Base-by-base conservation (phyloP, 768 basidiomycete species). In the Boletus subparvulus region DNA sequence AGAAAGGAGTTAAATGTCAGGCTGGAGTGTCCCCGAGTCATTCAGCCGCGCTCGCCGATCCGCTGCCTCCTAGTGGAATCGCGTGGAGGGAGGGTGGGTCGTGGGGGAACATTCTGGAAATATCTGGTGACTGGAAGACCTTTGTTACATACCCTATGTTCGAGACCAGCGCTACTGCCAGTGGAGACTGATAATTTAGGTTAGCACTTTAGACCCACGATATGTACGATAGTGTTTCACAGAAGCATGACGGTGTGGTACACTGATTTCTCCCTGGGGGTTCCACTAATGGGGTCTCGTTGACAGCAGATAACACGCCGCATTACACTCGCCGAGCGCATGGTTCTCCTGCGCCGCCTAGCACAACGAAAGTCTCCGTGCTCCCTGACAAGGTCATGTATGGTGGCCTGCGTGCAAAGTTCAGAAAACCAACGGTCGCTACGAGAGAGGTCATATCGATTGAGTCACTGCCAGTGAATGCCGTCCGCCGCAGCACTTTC, bases 11-110 rank as follows among this genome's bases (percentile, higher is more conserved):
- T 21, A 21, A 49, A n/a, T n/a, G 10, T 16, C 16, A 40, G 39
- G 8, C 7, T 37, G 4, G 33, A 43, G 44, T 12, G 35, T 24
- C 44, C 33, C 24, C 32, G 19, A 41, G 32, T 13, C 19, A 54
- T 53, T 52, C 30, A 55, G 32, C 19, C 28, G 26, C 26, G 41
- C 33, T 47, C 37, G n/a, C 60, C n/a, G 65, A 66, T 66, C 65
- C 40, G 49, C 47, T 55, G 50, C 55, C 47, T 48, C 21, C 45
- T 32, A 12, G 61, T 33, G 21, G 39, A 48, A 45, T 45, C 45
- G 17, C 33, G 30, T 10, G 28, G 30, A 40, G 30, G 19, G n/a
- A n/a, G 6, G 12, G 50, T 33, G 32, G 24, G 35, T 42, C 49
- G 44, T 35, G 17, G n/a, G 40, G 43, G 53, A 54, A 45, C 24